These are phyloP conservation scores for Byssoonygena ceratinophila DNA, from an alignment of 2,329 filamentous ascomycete genomes.

Conservation along the genomic window DNA sequence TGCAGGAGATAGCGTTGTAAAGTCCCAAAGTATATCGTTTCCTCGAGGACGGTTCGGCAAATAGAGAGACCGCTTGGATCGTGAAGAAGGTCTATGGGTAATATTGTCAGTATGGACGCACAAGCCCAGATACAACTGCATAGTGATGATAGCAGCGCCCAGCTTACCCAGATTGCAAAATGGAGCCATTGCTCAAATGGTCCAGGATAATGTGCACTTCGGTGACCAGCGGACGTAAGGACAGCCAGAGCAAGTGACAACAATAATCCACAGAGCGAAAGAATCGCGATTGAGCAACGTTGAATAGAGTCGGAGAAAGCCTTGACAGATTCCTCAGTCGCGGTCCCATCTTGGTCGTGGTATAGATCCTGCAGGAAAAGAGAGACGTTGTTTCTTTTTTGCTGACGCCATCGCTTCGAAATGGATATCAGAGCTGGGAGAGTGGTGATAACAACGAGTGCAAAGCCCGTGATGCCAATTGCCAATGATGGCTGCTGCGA, in stretches of 20 bases:
- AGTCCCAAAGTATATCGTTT: conserved; percentile 26
- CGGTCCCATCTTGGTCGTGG: conserved; percentile 58
- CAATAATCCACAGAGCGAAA: conserved; percentile 45
- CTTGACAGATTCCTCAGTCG: conserved; percentile 52
- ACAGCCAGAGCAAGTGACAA: conserved; percentile 49
- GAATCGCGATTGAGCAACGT: conserved; percentile 45
- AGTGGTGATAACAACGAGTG: conserved; percentile 1
- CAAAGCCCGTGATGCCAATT: conserved; percentile 6
- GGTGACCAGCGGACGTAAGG: conserved; percentile 37
- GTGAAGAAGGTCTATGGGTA: conserved; percentile 23
- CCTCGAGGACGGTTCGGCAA: conserved; percentile 27
- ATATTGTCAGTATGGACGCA: neutral
- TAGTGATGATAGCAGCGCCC: neutral
- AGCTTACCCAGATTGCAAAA: conserved; percentile 53
- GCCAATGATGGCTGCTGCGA: conserved; percentile 1
- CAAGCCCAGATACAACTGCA: neutral
- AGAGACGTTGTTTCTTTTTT: conserved; percentile 15
- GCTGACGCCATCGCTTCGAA: conserved; percentile 9
- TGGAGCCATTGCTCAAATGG: conserved; percentile 51
- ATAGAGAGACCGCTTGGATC: conserved; percentile 28
- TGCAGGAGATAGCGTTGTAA: conserved; percentile 25
- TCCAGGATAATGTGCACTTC: conserved; percentile 13
- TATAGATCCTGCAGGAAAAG: conserved; percentile 40
- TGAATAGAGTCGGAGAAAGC: conserved; percentile 52
- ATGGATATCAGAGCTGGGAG: conserved; percentile 14